A percentile compares a stretch with the other conserved stretches of the same genome.
These are phyloP conservation scores for Tanacetum coccineum DNA, from an alignment of 129 eudicot species.

Conservation along the genomic window DNA sequence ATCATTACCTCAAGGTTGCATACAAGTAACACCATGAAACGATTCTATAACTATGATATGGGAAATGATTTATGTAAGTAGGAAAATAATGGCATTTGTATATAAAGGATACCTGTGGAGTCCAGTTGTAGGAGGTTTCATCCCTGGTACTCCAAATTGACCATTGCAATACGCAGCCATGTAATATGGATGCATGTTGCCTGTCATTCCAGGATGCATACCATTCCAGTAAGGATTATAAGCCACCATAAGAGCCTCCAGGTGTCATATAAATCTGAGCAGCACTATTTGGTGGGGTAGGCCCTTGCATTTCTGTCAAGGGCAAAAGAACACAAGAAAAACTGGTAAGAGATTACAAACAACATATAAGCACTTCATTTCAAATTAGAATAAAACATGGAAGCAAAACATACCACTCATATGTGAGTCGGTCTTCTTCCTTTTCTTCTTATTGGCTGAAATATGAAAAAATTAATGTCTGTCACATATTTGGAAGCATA, in stretches of 20 bases:
- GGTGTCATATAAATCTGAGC: conserved; percentile 71
- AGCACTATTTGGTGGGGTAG: conserved; percentile 50
- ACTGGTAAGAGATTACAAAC: background rate
- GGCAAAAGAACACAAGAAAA: conserved; percentile 1
- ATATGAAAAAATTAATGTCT: background rate
- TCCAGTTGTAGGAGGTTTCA: conserved; percentile 58
- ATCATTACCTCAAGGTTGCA: conserved; percentile 2
- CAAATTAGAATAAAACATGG: background rate
- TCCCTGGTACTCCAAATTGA: conserved; percentile 53
- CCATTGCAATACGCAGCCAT: conserved; percentile 51
- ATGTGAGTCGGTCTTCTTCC: background rate
- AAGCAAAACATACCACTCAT: background rate
- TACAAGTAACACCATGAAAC: background rate
- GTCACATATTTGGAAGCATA: no score
- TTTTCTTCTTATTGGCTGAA: conserved; percentile 3
- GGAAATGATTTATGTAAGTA: background rate
- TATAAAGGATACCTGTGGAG: conserved; percentile 61
- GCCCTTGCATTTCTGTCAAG: conserved; percentile 85
- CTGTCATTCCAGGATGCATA: conserved; percentile 67
- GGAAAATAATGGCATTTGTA: background rate
- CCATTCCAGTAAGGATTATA: conserved; percentile 73
- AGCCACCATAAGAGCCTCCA: conserved; percentile 57
- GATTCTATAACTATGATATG: background rate
- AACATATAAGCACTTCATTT: background rate
- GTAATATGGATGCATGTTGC: conserved; percentile 53